These are phyloP conservation scores for Lactifluus rugatus DNA, from an alignment of 768 basidiomycete species.

Conservation along the genomic window DNA sequence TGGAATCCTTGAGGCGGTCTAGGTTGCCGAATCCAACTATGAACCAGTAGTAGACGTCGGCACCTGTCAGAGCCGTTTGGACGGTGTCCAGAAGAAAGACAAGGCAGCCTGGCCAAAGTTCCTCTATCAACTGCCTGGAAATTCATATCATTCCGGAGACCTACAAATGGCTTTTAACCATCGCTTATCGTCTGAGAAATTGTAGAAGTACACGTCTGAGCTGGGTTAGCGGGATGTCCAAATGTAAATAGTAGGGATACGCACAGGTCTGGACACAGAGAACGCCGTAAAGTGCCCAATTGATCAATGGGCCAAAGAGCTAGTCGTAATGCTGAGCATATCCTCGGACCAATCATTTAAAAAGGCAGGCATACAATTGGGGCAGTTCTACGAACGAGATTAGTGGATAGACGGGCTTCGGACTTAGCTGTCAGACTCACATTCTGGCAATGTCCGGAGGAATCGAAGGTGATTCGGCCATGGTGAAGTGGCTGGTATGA, in stretches of 20 bases:
- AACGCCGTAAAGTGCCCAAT: slow-evolving; percentile 2
- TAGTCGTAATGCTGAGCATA: not conserved
- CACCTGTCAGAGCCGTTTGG: not conserved
- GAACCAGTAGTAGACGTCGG: slow-evolving; percentile 6
- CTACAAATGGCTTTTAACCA: not conserved
- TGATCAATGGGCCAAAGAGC: not conserved
- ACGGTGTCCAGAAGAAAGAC: not conserved
- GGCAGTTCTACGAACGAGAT: not conserved
- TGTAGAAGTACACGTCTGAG: slow-evolving; percentile 7
- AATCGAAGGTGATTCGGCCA: not conserved
- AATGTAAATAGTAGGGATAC: no score
- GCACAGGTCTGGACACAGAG: slow-evolving; percentile 1
- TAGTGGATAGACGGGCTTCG: not conserved
- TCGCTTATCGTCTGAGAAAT: slow-evolving; percentile 4
- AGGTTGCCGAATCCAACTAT: not conserved
- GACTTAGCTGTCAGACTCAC: not conserved
- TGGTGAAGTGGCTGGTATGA: not conserved
- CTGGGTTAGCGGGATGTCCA: not conserved
- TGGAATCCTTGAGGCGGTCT: not conserved
- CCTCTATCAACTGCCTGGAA: not conserved
- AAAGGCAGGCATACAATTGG: not conserved
- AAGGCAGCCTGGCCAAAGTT: not conserved
- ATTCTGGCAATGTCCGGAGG: not conserved
- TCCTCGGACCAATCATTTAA: no score
- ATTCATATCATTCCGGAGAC: not conserved